Percentiles rank a stretch among this genome's conserved stretches.
Conservation (phyloP, 1,284 basidiomycete genomes). For the Naganishia cerealis region DNA sequence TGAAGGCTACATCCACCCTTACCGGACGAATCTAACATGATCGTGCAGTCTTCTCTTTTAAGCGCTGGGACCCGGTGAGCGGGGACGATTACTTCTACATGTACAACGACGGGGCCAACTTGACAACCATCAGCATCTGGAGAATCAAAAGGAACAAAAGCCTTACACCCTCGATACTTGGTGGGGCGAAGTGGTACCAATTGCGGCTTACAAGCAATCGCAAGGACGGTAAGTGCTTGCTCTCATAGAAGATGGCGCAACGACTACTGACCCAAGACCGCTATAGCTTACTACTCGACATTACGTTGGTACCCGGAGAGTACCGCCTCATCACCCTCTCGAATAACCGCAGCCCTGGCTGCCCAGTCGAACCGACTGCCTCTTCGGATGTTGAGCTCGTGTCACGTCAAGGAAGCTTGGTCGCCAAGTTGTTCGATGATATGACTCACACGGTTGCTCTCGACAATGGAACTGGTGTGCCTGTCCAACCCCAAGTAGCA, state of each 20-base stretch:
- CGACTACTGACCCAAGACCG: background rate
- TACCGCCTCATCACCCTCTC: background rate
- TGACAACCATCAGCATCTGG: background rate
- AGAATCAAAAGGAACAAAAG: background rate
- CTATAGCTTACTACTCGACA: background rate
- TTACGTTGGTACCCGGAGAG: background rate
- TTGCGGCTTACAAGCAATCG: slow-evolving; percentile 3
- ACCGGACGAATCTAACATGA: background rate
- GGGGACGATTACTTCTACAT: slow-evolving; percentile 3
- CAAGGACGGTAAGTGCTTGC: background rate
- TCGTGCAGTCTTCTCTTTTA: background rate
- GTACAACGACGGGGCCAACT: background rate
- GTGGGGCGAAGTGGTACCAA: background rate
- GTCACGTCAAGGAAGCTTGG: background rate
- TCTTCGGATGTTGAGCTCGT: background rate
- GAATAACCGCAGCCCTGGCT: background rate
- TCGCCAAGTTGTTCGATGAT: background rate
- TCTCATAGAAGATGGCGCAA: background rate
- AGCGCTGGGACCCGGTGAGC: background rate
- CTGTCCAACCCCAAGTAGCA: background rate
- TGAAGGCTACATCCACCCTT: background rate
- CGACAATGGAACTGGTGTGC: background rate
- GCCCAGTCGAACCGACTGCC: background rate
- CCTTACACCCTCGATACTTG: background rate
- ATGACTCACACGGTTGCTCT: background rate